A percentile compares a stretch with the other conserved stretches of the same genome.
phyloP scores from a whole-genome alignment of 1,139 yeast species.

The Protomyces arabidopsidicola region DNA sequence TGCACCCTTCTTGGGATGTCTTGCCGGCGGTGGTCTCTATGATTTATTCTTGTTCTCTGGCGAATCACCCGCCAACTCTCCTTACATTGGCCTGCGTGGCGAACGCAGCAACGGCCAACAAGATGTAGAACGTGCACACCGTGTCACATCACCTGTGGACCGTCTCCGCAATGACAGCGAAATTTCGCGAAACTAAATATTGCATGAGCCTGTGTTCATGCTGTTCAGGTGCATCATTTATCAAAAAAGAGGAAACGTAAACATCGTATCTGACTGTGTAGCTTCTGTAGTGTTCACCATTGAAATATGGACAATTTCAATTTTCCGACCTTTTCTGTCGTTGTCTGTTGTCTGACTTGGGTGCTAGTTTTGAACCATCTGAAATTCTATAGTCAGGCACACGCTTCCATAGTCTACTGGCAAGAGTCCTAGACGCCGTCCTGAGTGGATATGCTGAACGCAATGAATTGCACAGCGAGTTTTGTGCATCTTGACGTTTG shows the following conservation, averaged over 20 bases:
- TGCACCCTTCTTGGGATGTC: conserved; percentile 47
- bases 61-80: conserved; percentile 36
- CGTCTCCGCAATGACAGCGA: not conserved
- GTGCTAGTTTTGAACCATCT: not conserved
- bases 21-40: conserved; percentile 47
- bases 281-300: too few relatives aligned
- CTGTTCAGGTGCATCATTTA: not conserved
- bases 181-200: not conserved
- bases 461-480: too few relatives aligned
- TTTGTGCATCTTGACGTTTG: too few relatives aligned
- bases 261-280: too few relatives aligned
- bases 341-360: not conserved
- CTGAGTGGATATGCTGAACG: too few relatives aligned
- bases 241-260: not conserved
- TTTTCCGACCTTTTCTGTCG: not conserved
- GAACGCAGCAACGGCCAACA: conserved; percentile 7
- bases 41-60: conserved; percentile 50
- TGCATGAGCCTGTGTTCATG: too few relatives aligned
- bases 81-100: conserved; percentile 21
- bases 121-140: not conserved
- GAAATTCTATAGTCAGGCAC: not conserved
- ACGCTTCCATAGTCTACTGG: too few relatives aligned
- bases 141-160: not conserved
- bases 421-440: too few relatives aligned
- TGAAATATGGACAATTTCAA: too few relatives aligned